Evolutionary conservation across 805 yeast species (phyloP).

Genomic region (Metschnikowia bowlesiae): DNA sequence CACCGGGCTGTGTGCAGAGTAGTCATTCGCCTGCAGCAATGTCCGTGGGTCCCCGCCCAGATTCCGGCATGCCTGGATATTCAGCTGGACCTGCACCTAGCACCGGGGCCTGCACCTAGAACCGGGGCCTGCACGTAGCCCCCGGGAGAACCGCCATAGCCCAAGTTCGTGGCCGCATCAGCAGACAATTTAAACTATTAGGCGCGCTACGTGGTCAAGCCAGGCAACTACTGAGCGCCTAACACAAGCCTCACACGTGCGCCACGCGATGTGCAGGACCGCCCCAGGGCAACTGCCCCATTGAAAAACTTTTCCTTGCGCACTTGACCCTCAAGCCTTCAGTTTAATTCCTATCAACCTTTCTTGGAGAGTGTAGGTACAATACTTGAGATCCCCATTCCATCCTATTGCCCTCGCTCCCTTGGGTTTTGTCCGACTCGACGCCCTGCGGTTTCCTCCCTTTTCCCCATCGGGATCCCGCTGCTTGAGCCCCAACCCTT

Average conservation of each 20-base stretch:
- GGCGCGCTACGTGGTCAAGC: background rate
- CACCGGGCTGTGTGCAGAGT: no score
- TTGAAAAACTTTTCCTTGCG: constrained; percentile 2
- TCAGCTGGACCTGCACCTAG: no score
- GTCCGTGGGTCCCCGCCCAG: no score
- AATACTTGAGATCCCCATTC: constrained; percentile 2
- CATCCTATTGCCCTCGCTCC: constrained; percentile 4
- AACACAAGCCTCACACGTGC: background rate
- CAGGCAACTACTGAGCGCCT: background rate
- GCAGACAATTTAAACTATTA: background rate
- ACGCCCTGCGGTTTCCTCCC: background rate
- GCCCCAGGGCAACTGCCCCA: background rate
- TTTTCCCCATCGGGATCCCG: background rate
- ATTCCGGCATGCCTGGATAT: no score
- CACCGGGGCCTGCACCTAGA: no score
- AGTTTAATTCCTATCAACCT: constrained; percentile 3
- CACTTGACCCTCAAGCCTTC: background rate
- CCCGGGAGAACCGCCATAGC: no score
- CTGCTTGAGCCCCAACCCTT: constrained; percentile 5
- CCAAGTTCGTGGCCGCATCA: background rate
- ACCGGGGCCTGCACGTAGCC: no score
- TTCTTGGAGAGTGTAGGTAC: constrained; percentile 6
- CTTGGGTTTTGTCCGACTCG: constrained; percentile 5
- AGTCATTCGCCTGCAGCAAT: no score
- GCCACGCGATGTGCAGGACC: background rate